Evolutionary conservation across 345 rosid species (phyloP), one percentile per base, ranked within the genome.

Genomic region (Eucalyptus curtisii): DNA sequence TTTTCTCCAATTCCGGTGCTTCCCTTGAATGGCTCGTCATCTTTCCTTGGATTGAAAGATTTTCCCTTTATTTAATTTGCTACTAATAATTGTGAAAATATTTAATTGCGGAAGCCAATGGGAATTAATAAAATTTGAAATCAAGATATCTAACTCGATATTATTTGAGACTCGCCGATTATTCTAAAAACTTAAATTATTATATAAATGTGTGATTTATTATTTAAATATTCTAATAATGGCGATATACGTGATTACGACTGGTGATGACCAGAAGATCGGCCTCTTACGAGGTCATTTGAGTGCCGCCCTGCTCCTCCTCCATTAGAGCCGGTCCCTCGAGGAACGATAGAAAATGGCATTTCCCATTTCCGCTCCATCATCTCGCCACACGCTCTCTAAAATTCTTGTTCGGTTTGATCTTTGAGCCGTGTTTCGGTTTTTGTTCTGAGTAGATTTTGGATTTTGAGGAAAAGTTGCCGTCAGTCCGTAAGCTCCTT

Each of bases 201-300:
- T 52, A 52, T 20, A 52, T 20, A 8, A 52, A 52, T 52, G 1
- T 52, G 1, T 52, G 2, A 52, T 52, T 52, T 52, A 52, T 52
- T 19, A 52, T 20, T 1, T 52, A 52, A 52, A 52, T 52, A 52
- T 20, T 52, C 0, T 19, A 52, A 52, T 19, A 20, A 52, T 19
- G 0, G 0, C 2, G 1, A 61, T 61, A 10, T 6, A 61, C 0
- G 2, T 61, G 16, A 12, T 27, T 59, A 59, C 8, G 0, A 1
- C 0, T 1, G 68, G 8, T 27, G 68, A 59, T 6, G 7, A 59
- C 2, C 1, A 0, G 4, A 6, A 59, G 4, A 59, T 59, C 4
- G 0, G 1, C 16, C 31, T 27, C 68, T 59, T 59, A 12, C 2
- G 0, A 59, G 31, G 0, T 13, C 33, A 0, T 1, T 61, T 13